Conservation (phyloP, 2,329 filamentous ascomycete species). For the Ophiocordyceps sinensis region DNA sequence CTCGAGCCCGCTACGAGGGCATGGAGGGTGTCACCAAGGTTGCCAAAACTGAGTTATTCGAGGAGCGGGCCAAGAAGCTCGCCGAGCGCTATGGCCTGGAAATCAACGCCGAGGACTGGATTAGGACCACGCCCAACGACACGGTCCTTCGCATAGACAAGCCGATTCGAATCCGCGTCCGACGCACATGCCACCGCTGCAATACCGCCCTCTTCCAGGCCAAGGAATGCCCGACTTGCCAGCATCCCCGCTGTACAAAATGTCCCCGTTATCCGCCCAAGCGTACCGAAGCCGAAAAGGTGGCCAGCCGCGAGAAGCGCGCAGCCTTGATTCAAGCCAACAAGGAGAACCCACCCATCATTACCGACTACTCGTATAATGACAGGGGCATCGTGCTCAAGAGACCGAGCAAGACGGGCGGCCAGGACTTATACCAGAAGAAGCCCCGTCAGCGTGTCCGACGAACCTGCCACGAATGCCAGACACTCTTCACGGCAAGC, state of each 20-base stretch:
- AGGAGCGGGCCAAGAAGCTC: conserved; percentile 41
- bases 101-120: conserved; percentile 38
- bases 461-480: conserved; percentile 63
- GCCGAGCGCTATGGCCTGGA: conserved; percentile 41
- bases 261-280: conserved; percentile 63
- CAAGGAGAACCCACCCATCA: conserved; percentile 39
- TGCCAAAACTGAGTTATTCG: conserved; percentile 35
- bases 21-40: conserved; percentile 23
- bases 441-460: conserved; percentile 59
- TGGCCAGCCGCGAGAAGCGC: conserved; percentile 36
- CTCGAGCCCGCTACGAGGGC: conserved; percentile 13
- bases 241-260: conserved; percentile 67
- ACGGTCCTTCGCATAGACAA: conserved; percentile 54
- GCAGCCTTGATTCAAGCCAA: conserved; percentile 37
- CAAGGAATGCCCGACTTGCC: conserved; percentile 62
- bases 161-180: conserved; percentile 63
- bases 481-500: conserved; percentile 42
- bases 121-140: conserved; percentile 32
- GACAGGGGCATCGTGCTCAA: conserved; percentile 40
- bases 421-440: conserved; percentile 58
- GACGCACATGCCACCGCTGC: conserved; percentile 71
- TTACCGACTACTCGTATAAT: conserved; percentile 31
- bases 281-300: conserved; percentile 40
- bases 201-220: conserved; percentile 56
- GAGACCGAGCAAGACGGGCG: conserved; percentile 49